Evolutionary conservation across 495 filamentous ascomycete species (phyloP), one percentile per base, ranked within the genome.

Genomic region (Xylaria curta): DNA sequence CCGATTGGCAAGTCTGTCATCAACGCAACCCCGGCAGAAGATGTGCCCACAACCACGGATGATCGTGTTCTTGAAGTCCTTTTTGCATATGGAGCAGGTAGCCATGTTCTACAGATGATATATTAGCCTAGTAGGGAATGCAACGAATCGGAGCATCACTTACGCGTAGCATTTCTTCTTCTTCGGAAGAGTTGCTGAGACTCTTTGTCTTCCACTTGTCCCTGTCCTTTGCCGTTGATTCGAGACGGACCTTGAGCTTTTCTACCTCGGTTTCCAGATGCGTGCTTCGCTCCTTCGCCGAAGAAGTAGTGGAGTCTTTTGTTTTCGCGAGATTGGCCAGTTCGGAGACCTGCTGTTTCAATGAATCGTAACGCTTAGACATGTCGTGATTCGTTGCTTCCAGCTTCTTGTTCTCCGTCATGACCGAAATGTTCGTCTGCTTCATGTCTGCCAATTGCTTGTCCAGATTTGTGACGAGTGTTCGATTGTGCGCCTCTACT

Each of bases 41-140:
- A 97, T 90, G 81, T 99, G 96, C n/a, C 96, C 96, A 80, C 96
- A 99, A 17, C 91, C 93, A 78, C 94, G 94, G 75, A 99, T 87
- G 21, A 91, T 91, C 1, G 94, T 97, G 79, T 98, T 92, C 82
- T 98, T 98, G 86, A 97, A 96, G 67, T 95, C 93, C 66, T 85
- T 89, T 72, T 91, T 90, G 82, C 96, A 99, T 24, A 98, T 92
- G 2, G 92, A 91, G 83, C 96, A 99, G 49, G 95, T 88, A 21
- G 94, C 93, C 80, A 98, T 88, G 73, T 88, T 88, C 95, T 98
- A 75, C 3, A 68, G 40, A 62, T 74, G 42, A 31, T 38, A 74
- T 77, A 31, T 77, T 76, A 78, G 75, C 49, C 51, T 21, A 33
- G 13, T 15, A 24, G 19, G 12, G 44, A 6, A 40, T 1, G 1